Base-by-base conservation (phyloP, 257 asterid genomes). In the Orobanche coerulescens region DNA sequence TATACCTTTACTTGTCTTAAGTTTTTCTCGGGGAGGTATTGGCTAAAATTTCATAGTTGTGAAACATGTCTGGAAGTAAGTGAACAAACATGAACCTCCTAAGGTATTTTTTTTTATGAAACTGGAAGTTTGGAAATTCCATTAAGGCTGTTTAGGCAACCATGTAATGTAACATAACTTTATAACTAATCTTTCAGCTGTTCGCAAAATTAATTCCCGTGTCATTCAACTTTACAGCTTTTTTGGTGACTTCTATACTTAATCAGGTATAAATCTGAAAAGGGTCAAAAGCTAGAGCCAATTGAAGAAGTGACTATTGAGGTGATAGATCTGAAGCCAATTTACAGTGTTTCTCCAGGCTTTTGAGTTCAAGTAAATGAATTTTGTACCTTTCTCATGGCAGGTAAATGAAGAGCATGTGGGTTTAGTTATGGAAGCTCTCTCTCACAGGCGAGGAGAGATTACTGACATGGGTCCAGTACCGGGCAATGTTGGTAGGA, bases 291-390 rank as follows among this genome's bases (percentile, higher is more conserved):
- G 83, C 82, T 89, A 58, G 99, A 93, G 81, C 99, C 99, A 23
- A 76, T 93, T 77, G 99, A 93, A 84, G 99, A 93, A 86, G 97
- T 93, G 51, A 93, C 96, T n/a, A 79, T 93, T 61, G 99, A 93
- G 94, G 98, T 86, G 55, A 58, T 72, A 72, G 42, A 58, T 14
- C 47, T 23, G 44, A 23, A 60, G 53, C 53, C 44, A 20, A 43
- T 56, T 23, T 64, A 24, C 42, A 46, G 50, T 10, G 20, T 36
- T 53, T 63, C 62, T 63, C 53, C 52, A 20, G 18, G 26, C 59
- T 73, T 69, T 7, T 37, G 18, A 36, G 15, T 55, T 47, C 39
- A 50, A n/a, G 61, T 30, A 22, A 52, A 33, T 43, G 53, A 72
- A 48, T 70, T 58, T 34, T 69, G 70, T 47, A 65, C 64, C 64